These are phyloP conservation scores for Seiridium cupressi DNA, from an alignment of 2,329 filamentous ascomycete species.

Conservation along the genomic window DNA sequence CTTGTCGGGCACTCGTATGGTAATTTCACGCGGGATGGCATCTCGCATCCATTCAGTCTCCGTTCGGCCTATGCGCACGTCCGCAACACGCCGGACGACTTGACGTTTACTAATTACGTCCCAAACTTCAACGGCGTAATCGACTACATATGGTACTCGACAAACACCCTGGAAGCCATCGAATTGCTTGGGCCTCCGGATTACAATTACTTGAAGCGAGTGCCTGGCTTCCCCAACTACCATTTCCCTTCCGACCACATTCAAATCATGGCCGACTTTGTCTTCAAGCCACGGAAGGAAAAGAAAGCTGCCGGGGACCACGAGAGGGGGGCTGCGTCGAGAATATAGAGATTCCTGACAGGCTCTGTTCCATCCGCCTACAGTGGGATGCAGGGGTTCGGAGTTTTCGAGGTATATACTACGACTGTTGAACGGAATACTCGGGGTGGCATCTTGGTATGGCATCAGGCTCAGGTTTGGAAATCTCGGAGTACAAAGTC, in stretches of 20 bases:
- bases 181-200: conserved; percentile 85
- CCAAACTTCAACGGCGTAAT: conserved; percentile 90
- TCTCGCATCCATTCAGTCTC: conserved; percentile 90
- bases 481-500: conserved; percentile 1
- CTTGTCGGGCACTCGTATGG: conserved; percentile 82
- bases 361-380: neutral
- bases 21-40: conserved; percentile 87
- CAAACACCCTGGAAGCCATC: conserved; percentile 81
- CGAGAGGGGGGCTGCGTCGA: neutral
- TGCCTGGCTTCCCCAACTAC: conserved; percentile 90
- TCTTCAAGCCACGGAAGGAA: conserved; percentile 84
- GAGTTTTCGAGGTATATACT: neutral
- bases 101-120: conserved; percentile 95
- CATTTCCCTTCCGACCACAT: conserved; percentile 94
- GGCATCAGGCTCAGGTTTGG: conserved; percentile 2
- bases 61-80: conserved; percentile 86
- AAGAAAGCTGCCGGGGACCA: conserved; percentile 49
- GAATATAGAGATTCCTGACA: neutral
- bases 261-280: conserved; percentile 84
- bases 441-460: neutral
- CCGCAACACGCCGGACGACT: conserved; percentile 76
- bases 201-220: conserved; percentile 76
- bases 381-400: neutral
- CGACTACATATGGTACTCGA: conserved; percentile 98
- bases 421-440: neutral